phyloP scores from a whole-genome alignment of 1,284 basidiomycete genomes.

The Cutaneotrichosporon sp. region DNA sequence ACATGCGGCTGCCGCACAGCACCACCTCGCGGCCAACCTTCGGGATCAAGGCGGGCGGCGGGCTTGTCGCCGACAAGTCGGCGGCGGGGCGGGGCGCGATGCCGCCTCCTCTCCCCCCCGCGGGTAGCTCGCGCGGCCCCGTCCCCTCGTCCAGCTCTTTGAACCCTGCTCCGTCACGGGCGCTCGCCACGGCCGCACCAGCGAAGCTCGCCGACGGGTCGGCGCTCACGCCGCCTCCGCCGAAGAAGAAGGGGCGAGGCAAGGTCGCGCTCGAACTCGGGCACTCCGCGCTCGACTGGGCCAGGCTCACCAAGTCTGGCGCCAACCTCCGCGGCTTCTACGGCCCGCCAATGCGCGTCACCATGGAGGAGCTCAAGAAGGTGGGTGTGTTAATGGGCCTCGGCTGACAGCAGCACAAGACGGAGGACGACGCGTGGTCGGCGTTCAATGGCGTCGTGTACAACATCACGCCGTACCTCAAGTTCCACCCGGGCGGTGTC shows the following conservation, averaged over 20 bases:
- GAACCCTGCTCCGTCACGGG: not conserved
- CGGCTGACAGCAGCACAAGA: constrained; percentile 44
- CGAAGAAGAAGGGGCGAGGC: constrained; percentile 61
- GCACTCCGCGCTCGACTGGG: constrained; percentile 93
- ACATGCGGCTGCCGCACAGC: constrained; percentile 47
- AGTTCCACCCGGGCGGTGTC: constrained; percentile 93
- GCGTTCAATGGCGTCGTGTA: constrained; percentile 93
- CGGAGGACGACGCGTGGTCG: constrained; percentile 86
- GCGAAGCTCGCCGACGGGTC: constrained; percentile 7
- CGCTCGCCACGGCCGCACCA: not conserved
- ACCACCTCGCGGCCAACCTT: constrained; percentile 44
- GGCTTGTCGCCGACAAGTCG: constrained; percentile 7
- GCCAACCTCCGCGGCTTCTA: constrained; percentile 67
- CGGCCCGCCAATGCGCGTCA: constrained; percentile 67
- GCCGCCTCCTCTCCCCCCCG: constrained; percentile 24
- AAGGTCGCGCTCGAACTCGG: constrained; percentile 92
- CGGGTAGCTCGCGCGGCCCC: constrained; percentile 64
- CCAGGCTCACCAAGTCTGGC: constrained; percentile 76
- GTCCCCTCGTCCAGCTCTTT: constrained; percentile 41
- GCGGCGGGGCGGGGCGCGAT: not conserved
- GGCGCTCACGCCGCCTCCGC: not conserved
- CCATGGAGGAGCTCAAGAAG: constrained; percentile 76
- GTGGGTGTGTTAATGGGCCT: constrained; percentile 59
- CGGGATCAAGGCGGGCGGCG: constrained; percentile 42
- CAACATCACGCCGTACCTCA: constrained; percentile 90